phyloP scores from a whole-genome alignment of 768 basidiomycete genomes.

The Lactarius akahatsu region DNA sequence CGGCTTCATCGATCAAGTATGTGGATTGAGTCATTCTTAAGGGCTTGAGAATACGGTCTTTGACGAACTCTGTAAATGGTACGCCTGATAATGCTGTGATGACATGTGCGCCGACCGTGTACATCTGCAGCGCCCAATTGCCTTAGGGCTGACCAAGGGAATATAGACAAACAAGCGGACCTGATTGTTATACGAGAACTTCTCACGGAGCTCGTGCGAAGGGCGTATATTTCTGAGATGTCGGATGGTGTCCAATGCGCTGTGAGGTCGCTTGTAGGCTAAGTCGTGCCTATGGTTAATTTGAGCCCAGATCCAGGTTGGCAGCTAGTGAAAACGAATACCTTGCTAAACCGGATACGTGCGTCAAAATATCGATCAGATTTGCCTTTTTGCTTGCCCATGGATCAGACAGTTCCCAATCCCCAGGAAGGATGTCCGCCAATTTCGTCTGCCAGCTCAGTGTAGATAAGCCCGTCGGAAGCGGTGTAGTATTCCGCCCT shows the following conservation, averaged over 20 bases:
- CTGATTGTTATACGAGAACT: no score
- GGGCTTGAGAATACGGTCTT: conserved; percentile 42
- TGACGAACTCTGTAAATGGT: conserved; percentile 42
- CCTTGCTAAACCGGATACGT: conserved; percentile 43
- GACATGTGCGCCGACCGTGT: no score
- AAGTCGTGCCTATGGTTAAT: no score
- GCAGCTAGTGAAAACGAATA: conserved; percentile 20
- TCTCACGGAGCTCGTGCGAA: no score
- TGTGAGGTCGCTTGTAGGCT: no score
- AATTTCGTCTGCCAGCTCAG: no score
- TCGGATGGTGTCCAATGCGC: conserved; percentile 10
- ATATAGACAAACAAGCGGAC: no score
- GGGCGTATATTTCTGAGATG: conserved; percentile 10
- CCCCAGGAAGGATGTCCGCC: neutral
- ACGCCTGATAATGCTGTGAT: conserved; percentile 14
- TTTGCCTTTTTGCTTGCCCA: conserved; percentile 41
- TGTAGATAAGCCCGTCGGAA: no score
- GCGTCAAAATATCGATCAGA: conserved; percentile 42
- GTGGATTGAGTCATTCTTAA: conserved; percentile 46
- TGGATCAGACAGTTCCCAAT: conserved; percentile 44
- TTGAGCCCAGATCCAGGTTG: no score
- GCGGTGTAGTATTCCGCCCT: conserved; percentile 33
- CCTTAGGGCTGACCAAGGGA: conserved; percentile 13
- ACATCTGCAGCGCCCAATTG: no score
- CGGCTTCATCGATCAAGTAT: conserved; percentile 39